A percentile compares a stretch with the other conserved stretches of the same genome.
These are phyloP conservation scores for Rhododendron molle DNA, from an alignment of 148 eudicot species.

Conservation along the genomic window DNA sequence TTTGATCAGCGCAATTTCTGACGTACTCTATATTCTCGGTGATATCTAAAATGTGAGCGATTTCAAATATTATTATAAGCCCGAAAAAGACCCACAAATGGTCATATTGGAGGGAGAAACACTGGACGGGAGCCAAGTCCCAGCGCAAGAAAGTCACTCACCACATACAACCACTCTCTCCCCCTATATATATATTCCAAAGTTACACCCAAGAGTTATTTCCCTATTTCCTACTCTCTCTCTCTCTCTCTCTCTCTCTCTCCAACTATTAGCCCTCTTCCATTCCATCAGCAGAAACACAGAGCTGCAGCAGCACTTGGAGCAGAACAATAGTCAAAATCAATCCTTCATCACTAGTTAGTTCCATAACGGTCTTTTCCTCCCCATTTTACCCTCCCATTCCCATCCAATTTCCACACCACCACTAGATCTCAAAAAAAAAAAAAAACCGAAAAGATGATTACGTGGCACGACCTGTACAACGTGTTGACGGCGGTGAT, in stretches of 20 bases:
- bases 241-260: slow-evolving; percentile 2
- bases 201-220: not conserved
- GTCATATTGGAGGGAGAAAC: too few species aligned
- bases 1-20: too few species aligned
- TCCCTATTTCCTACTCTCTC: not conserved
- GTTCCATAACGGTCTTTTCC: slow-evolving; percentile 25
- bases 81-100: too few species aligned
- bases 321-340: not conserved
- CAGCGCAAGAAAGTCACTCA: not conserved
- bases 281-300: not conserved
- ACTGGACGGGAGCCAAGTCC: not conserved
- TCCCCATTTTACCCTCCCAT: slow-evolving; percentile 17
- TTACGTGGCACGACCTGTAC: slow-evolving; percentile 69
- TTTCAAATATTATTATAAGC: too few species aligned
- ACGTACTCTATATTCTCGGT: too few species aligned
- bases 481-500: slow-evolving; percentile 70
- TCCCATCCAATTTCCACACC: slow-evolving; percentile 1
- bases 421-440: not conserved
- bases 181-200: not conserved
- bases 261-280: not conserved
- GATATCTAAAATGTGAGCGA: too few species aligned
- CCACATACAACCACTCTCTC: not conserved
- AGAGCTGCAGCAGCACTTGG: not conserved
- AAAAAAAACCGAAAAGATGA: slow-evolving; percentile 24
- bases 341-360: slow-evolving; percentile 9